A percentile compares a stretch with the other conserved stretches of the same genome.
These are phyloP conservation scores for Pythium aquatile DNA, from an alignment of 352 stramenopile genomes.

Conservation along the genomic window DNA sequence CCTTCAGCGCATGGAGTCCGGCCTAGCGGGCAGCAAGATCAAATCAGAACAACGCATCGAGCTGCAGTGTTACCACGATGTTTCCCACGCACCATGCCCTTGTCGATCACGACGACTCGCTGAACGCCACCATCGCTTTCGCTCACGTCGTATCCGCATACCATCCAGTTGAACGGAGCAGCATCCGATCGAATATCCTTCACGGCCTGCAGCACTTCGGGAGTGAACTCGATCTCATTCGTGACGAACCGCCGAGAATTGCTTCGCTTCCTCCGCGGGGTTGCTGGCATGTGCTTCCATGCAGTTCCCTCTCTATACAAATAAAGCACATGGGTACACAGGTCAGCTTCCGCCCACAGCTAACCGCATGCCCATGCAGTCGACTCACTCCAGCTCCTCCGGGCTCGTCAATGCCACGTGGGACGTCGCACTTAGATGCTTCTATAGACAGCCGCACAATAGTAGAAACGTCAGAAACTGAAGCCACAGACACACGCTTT, in stretches of 20 bases:
- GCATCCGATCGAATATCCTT: conserved; percentile 81
- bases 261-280: conserved; percentile 57
- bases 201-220: conserved; percentile 64
- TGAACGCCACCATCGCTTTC: conserved; percentile 62
- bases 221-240: conserved; percentile 81
- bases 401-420: conserved; percentile 75
- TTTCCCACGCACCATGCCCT: conserved; percentile 64
- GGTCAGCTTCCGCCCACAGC: too few species aligned
- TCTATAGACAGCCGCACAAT: conserved; percentile 31
- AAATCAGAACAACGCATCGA: not conserved
- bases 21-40: conserved; percentile 33
- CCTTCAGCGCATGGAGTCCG: conserved; percentile 79
- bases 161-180: conserved; percentile 83
- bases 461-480: not conserved
- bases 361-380: not conserved
- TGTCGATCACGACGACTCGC: conserved; percentile 77
- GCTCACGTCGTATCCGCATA: conserved; percentile 73
- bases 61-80: not conserved
- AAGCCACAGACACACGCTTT: not conserved
- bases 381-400: conserved; percentile 72
- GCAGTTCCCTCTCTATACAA: conserved; percentile 54
- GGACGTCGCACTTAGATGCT: conserved; percentile 74
- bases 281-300: conserved; percentile 52
- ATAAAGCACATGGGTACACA: not conserved
- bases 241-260: conserved; percentile 72